phyloP scores from a whole-genome alignment of 305 asterid genomes.

The Plantago lanceolata region DNA sequence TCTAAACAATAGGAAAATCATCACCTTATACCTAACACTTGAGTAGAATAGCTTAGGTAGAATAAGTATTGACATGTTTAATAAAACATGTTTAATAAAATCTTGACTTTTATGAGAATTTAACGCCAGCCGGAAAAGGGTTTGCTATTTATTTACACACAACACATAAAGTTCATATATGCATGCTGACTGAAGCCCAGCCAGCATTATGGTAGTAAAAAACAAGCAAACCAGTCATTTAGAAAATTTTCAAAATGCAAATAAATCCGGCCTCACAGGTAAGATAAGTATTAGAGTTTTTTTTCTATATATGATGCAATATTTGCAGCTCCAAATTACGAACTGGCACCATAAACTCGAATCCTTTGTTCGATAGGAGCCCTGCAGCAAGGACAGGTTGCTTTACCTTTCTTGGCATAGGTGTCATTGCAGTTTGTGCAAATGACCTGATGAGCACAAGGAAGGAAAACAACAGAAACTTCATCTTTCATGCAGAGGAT shows the following conservation, averaged over 20 bases:
- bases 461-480: conserved; percentile 84
- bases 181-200: too few relatives aligned
- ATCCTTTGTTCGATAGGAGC: conserved; percentile 76
- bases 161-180: not conserved
- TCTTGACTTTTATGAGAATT: too few relatives aligned
- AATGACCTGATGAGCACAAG: conserved; percentile 83
- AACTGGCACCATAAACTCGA: conserved; percentile 72
- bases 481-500: conserved; percentile 73
- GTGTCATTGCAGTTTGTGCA: conserved; percentile 75
- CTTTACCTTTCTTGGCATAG: conserved; percentile 67
- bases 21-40: too few relatives aligned
- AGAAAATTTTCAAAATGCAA: not conserved
- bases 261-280: not conserved
- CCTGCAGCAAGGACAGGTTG: conserved; percentile 63
- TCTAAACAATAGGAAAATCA: too few relatives aligned
- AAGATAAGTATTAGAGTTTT: not conserved
- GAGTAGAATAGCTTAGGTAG: too few relatives aligned
- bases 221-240: not conserved
- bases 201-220: too few relatives aligned
- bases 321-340: conserved; percentile 29
- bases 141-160: not conserved
- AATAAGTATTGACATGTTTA: too few relatives aligned
- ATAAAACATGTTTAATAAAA: too few relatives aligned
- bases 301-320: not conserved
- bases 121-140: not conserved